phyloP scores from a whole-genome alignment of 2,329 filamentous ascomycete species.

The Colletotrichum scovillei region DNA sequence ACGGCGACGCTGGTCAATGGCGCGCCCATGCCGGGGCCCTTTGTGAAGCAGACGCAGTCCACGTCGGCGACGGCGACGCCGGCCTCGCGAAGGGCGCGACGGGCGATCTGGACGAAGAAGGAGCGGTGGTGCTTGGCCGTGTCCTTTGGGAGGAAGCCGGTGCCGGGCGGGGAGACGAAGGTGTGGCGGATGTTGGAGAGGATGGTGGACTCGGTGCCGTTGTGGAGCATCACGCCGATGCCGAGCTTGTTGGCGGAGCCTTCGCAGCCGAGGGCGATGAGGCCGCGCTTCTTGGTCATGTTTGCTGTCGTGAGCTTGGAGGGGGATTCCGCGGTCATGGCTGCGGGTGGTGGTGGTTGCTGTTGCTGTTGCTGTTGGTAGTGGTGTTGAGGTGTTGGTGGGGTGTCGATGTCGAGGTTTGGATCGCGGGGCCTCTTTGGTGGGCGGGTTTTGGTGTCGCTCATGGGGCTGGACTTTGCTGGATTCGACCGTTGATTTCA shows the following conservation, averaged over 20 bases:
- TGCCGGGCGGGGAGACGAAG: conserved; percentile 89
- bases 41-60: conserved; percentile 95
- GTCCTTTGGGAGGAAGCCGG: conserved; percentile 96
- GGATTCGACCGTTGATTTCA: background rate
- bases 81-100: conserved; percentile 80
- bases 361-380: background rate
- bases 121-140: conserved; percentile 91
- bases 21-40: conserved; percentile 96
- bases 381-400: background rate
- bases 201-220: conserved; percentile 69
- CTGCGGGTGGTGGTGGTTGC: background rate
- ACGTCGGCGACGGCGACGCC: conserved; percentile 72
- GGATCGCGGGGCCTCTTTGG: conserved; percentile 31
- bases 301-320: conserved; percentile 35
- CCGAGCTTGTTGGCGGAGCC: conserved; percentile 98
- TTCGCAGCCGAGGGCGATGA: conserved; percentile 74
- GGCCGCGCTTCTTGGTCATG: conserved; percentile 49
- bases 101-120: conserved; percentile 86
- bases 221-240: conserved; percentile 89
- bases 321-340: conserved; percentile 12
- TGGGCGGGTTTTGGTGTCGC: conserved; percentile 5
- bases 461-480: conserved; percentile 20
- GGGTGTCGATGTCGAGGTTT: conserved; percentile 3
- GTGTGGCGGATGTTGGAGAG: conserved; percentile 96
- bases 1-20: conserved; percentile 89